Percentiles rank a stretch among this genome's conserved stretches.
phyloP scores from a whole-genome alignment of 176 grass and related monocot genomes.

The Triticum aestivum region DNA sequence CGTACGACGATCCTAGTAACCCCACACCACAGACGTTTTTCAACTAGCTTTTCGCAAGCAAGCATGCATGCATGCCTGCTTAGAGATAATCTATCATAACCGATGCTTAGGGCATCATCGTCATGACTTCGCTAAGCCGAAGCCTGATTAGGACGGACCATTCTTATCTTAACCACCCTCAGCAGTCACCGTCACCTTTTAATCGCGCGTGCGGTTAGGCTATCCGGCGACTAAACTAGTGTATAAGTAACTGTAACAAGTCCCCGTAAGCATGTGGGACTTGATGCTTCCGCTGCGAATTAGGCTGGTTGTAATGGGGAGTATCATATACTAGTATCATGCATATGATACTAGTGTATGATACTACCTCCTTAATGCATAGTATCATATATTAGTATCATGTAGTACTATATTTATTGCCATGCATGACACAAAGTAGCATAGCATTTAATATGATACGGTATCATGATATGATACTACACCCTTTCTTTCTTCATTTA shows the following conservation, averaged over 20 bases:
- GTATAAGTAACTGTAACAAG: neutral
- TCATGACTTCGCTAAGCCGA: constrained; percentile 22
- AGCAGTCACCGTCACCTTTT: neutral
- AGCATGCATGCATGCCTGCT: neutral
- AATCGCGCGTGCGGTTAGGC: neutral
- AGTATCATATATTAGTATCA: too few species aligned
- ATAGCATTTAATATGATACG: too few species aligned
- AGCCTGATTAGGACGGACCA: constrained; percentile 23
- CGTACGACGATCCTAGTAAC: constrained; percentile 10
- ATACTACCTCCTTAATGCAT: too few species aligned
- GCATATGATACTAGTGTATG: too few species aligned
- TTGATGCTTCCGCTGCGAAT: neutral
- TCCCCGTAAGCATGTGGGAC: constrained; percentile 28
- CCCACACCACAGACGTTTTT: neutral
- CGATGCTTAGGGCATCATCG: neutral
- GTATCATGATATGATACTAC: too few species aligned
- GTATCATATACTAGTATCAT: too few species aligned
- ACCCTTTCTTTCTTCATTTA: too few species aligned
- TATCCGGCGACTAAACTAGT: neutral
- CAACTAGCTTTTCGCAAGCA: constrained; percentile 19
- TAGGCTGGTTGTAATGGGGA: too few species aligned
- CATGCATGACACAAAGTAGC: too few species aligned
- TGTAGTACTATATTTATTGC: too few species aligned
- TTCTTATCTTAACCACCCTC: constrained; percentile 22
- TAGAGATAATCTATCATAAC: constrained; percentile 41